These are phyloP conservation scores for Ophiostoma montium DNA, from an alignment of 2,329 filamentous ascomycete genomes.

Conservation along the genomic window DNA sequence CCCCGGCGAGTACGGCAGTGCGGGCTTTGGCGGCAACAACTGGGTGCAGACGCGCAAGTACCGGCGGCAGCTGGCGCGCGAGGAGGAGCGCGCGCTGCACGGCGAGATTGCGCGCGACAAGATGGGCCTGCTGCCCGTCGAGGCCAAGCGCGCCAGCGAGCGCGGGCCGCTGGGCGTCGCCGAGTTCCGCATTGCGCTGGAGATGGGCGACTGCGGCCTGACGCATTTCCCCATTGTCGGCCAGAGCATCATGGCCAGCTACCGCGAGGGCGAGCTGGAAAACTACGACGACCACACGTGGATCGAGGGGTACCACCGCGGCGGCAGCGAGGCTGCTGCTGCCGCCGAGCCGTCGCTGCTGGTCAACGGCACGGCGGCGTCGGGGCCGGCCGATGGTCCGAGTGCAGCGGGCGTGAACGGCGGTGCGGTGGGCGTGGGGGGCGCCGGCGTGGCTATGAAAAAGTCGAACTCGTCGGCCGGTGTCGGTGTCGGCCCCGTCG, in stretches of 20 bases:
- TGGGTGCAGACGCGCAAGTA: slow-evolving; percentile 74
- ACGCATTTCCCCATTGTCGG: slow-evolving; percentile 64
- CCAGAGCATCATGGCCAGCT: slow-evolving; percentile 54
- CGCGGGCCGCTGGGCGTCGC: slow-evolving; percentile 60
- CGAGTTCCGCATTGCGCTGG: slow-evolving; percentile 62
- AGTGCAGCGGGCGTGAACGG: background rate
- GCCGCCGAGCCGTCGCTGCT: background rate
- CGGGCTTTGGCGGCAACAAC: slow-evolving; percentile 49
- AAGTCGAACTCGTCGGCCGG: slow-evolving; percentile 5
- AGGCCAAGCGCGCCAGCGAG: slow-evolving; percentile 61
- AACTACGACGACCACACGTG: slow-evolving; percentile 47
- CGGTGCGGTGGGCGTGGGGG: background rate
- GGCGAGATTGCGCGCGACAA: slow-evolving; percentile 64
- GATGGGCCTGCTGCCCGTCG: slow-evolving; percentile 64
- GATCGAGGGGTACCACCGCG: slow-evolving; percentile 22
- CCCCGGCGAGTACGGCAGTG: slow-evolving; percentile 45
- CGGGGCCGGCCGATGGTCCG: background rate
- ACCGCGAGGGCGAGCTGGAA: slow-evolving; percentile 64
- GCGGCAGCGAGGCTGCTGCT: background rate
- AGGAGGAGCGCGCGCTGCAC: slow-evolving; percentile 59
- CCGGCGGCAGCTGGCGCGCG: slow-evolving; percentile 55
- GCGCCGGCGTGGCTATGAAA: background rate
- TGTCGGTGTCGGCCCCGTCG: slow-evolving; percentile 11
- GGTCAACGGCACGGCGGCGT: slow-evolving; percentile 2
- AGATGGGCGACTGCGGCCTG: slow-evolving; percentile 62